Base-by-base conservation (phyloP, 2,329 filamentous ascomycete species). In the Aspergillus calidoustus region DNA sequence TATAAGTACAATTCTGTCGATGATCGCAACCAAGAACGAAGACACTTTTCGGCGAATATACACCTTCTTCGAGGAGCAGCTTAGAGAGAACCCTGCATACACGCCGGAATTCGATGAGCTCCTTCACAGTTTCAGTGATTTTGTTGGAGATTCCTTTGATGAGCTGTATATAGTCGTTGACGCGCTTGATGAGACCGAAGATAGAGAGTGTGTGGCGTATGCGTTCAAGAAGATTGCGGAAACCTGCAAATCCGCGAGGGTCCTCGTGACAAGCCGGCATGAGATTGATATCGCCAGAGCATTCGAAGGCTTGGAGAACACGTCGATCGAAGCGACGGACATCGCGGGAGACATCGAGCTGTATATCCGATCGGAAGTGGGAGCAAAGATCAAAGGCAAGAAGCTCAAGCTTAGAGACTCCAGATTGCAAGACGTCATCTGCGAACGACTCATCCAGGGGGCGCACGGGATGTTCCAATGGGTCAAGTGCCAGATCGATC, bases 401-500 rank as follows among this genome's bases (percentile, higher is more conserved):
- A 51, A 51, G 15, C 48, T 51, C 9, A 51, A 30, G 13, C 48
- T 51, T 11, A 51, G 48, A 19, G 48, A 51, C 19, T 23, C 48
- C 5, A 19, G 31, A 3, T n/a, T 51, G 13, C 48, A 51, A 23
- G 25, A 51, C 4, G 7, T 51, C 19, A 51, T 51, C n/a, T 51
- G 48, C n/a, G 43, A 48, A 22, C 17, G 22, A 2, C 31, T 56
- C 8, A 56, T 48, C 25, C 41, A 56, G 17, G 38, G 54, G 3
- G 54, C 54, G 3, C 54, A 56, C 34, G 54, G 54, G 19, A 56
- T 56, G 54, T 56, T 56, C 43, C 54, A 56, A 46, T 56, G 54
- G 54, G 54, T 56, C 6, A 56, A 56, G 4, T 56, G 54, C 22
- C 54, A 56, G 13, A 48, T 56, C 13, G 54, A 56, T 17, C 54